A percentile compares a stretch with the other conserved stretches of the same genome.
phyloP scores from a whole-genome alignment of 495 filamentous ascomycete genomes.

The Aspergillus cavernicola region DNA sequence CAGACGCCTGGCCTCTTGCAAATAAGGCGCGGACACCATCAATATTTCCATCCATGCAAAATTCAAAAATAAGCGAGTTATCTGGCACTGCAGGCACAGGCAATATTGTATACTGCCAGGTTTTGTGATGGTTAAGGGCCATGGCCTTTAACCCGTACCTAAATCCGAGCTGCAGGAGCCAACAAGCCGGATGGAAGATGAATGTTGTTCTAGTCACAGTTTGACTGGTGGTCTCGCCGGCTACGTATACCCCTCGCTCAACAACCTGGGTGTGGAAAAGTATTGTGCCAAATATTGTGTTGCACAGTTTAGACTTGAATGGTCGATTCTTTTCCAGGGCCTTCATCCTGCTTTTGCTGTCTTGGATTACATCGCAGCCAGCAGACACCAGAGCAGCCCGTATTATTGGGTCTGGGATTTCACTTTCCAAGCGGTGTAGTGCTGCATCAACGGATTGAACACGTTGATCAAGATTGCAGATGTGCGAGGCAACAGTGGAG shows the following conservation, averaged over 20 bases:
- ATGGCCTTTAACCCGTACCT: background rate
- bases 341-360: background rate
- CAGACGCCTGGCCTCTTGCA: background rate
- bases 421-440: background rate
- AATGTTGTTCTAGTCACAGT: background rate
- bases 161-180: background rate
- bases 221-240: background rate
- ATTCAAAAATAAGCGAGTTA: background rate
- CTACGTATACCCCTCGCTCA: background rate
- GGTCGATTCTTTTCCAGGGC: background rate
- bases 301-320: background rate
- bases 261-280: background rate
- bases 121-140: background rate
- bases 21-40: background rate
- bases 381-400: background rate
- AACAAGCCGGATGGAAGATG: background rate
- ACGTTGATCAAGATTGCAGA: background rate
- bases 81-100: background rate
- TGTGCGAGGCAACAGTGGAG: too few relatives aligned
- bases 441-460: background rate
- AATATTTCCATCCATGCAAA: background rate
- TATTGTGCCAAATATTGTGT: slow-evolving; percentile 1
- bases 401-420: background rate
- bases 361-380: background rate
- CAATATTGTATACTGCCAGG: background rate